These are phyloP conservation scores for Penicillium crustosum DNA, from an alignment of 2,329 filamentous ascomycete genomes.

Conservation along the genomic window DNA sequence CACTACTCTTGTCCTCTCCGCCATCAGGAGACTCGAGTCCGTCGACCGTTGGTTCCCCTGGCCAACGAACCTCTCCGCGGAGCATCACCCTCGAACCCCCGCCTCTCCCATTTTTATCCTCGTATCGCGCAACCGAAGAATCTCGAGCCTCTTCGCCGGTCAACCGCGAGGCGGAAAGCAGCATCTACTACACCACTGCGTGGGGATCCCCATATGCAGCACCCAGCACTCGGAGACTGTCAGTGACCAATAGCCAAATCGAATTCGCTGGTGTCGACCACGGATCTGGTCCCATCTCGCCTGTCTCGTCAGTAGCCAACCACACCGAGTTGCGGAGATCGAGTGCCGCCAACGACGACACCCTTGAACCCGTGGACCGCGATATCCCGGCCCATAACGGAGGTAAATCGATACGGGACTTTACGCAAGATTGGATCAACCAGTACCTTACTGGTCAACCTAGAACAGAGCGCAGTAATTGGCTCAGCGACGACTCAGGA, in stretches of 20 bases:
- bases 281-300: slow-evolving; percentile 37
- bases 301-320: slow-evolving; percentile 32
- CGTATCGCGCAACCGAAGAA: slow-evolving; percentile 35
- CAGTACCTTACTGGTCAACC: slow-evolving; percentile 73
- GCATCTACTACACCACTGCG: slow-evolving; percentile 68
- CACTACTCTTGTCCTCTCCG: slow-evolving; percentile 35
- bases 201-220: slow-evolving; percentile 91
- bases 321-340: slow-evolving; percentile 31
- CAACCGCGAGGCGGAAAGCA: slow-evolving; percentile 48
- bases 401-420: slow-evolving; percentile 50
- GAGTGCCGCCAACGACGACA: slow-evolving; percentile 30
- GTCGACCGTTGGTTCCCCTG: slow-evolving; percentile 37
- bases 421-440: slow-evolving; percentile 84
- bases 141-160: slow-evolving; percentile 43
- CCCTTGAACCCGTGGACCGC: slow-evolving; percentile 27
- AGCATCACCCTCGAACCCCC: slow-evolving; percentile 32
- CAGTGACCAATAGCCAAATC: slow-evolving; percentile 47
- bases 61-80: slow-evolving; percentile 29
- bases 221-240: slow-evolving; percentile 49
- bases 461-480: slow-evolving; percentile 71
- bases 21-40: slow-evolving; percentile 40
- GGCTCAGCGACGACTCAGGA: slow-evolving; percentile 76
- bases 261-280: slow-evolving; percentile 48
- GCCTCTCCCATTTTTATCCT: slow-evolving; percentile 34
- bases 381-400: slow-evolving; percentile 27